Percentiles rank a stretch among this genome's conserved stretches.
phyloP scores from a whole-genome alignment of 2,329 filamentous ascomycete species.

The Furcasterigmium furcatum region DNA sequence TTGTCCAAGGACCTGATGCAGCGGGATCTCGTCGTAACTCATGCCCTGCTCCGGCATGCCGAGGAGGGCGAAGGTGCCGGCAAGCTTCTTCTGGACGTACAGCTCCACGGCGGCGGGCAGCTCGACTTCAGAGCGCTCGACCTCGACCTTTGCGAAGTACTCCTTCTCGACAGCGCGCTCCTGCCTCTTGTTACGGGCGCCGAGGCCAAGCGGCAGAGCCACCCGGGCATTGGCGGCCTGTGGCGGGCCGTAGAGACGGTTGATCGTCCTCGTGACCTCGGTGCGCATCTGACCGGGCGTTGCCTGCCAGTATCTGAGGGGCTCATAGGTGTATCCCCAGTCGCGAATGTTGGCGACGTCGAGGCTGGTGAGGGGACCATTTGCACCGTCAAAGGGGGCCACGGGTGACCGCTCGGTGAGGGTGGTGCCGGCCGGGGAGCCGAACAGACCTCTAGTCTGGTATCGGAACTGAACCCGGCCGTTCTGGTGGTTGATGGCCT shows the following conservation, averaged over 20 bases:
- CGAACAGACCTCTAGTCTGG: conserved; percentile 31
- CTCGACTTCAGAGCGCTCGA: conserved; percentile 31
- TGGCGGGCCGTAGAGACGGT: conserved; percentile 40
- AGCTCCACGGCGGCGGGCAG: conserved; percentile 33
- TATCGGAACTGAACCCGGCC: conserved; percentile 31
- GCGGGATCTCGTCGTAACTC: conserved; percentile 26
- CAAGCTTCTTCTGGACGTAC: conserved; percentile 20
- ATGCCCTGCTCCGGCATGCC: conserved; percentile 29
- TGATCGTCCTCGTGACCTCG: conserved; percentile 55
- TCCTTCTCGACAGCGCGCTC: conserved; percentile 14
- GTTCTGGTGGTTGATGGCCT: conserved; percentile 36
- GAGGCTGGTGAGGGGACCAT: conserved; percentile 38
- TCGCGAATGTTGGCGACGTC: conserved; percentile 24
- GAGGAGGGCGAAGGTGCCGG: conserved; percentile 30
- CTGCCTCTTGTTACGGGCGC: neutral
- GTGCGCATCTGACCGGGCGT: conserved; percentile 55
- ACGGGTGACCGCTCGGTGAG: conserved; percentile 43
- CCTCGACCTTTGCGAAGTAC: conserved; percentile 31
- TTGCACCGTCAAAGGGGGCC: conserved; percentile 43
- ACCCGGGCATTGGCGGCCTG: neutral
- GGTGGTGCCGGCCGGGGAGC: conserved; percentile 31
- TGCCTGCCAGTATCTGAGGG: conserved; percentile 45
- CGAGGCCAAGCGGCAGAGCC: neutral
- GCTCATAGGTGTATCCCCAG: conserved; percentile 39
- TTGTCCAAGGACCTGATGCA: conserved; percentile 15